Conservation (phyloP, 768 basidiomycete genomes). For the Rhizopogon rudus region DNA sequence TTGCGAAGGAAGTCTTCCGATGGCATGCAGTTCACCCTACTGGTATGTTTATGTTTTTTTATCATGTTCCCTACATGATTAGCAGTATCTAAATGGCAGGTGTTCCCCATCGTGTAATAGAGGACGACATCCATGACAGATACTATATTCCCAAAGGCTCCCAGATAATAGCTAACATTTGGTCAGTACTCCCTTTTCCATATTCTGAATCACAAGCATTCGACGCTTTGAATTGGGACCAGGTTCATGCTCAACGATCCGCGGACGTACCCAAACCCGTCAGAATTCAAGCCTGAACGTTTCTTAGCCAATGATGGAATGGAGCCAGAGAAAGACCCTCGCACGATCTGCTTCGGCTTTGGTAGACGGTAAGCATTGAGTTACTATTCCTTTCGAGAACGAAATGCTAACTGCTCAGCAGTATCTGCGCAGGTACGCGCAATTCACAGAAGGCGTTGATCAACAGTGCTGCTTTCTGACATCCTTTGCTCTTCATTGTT, state of each 20-base stretch:
- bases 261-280: conserved; percentile 41
- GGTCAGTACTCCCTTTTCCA: conserved; percentile 6
- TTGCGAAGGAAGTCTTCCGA: conserved; percentile 52
- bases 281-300: conserved; percentile 49
- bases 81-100: conserved; percentile 7
- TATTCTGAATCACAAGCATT: too few species aligned
- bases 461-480: background rate
- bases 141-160: conserved; percentile 52
- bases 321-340: conserved; percentile 45
- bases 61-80: conserved; percentile 26
- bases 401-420: conserved; percentile 4
- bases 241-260: conserved; percentile 12
- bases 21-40: conserved; percentile 36
- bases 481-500: conserved; percentile 4
- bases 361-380: conserved; percentile 41
- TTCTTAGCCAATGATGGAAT: conserved; percentile 30
- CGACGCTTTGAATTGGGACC: too few species aligned
- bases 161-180: conserved; percentile 20
- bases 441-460: background rate
- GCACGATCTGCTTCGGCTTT: conserved; percentile 57
- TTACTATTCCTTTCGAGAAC: conserved; percentile 3
- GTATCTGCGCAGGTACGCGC: conserved; percentile 6
- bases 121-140: conserved; percentile 59
- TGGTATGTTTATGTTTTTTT: conserved; percentile 34
- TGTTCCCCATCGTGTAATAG: conserved; percentile 44